These are phyloP conservation scores for Mortierella sp. DNA, from an alignment of 371 early-diverging fungal genomes.

Conservation along the genomic window DNA sequence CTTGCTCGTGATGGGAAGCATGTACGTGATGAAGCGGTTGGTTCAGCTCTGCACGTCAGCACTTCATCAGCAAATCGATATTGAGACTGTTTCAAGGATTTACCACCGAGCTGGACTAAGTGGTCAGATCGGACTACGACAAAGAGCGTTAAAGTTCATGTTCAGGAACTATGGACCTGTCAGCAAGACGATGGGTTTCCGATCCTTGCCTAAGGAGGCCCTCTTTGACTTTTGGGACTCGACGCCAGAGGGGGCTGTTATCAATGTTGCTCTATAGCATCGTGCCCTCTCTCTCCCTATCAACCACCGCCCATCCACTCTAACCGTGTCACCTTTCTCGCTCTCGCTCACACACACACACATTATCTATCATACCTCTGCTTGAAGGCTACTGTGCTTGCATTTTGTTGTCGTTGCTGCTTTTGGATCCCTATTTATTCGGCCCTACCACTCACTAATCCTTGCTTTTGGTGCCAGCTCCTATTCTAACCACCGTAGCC, in stretches of 20 bases:
- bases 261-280: conserved; percentile 45
- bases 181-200: conserved; percentile 64
- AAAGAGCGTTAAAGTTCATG: conserved; percentile 67
- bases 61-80: conserved; percentile 63
- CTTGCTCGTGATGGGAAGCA: conserved; percentile 71
- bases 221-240: conserved; percentile 73
- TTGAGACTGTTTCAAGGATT: conserved; percentile 65
- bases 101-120: conserved; percentile 69
- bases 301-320: neutral
- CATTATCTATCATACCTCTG: no score
- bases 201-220: conserved; percentile 63
- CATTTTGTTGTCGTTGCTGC: no score
- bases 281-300: neutral
- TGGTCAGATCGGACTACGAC: conserved; percentile 68
- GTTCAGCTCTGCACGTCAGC: conserved; percentile 62
- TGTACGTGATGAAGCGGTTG: conserved; percentile 68
- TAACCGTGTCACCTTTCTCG: conserved; percentile 1
- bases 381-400: no score
- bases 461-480: no score
- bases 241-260: conserved; percentile 60
- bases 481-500: no score
- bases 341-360: no score
- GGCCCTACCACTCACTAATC: no score
- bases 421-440: no score
- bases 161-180: conserved; percentile 75